Conservation (phyloP, 2,329 filamentous ascomycete species). For the Trichothecium sympodiale region DNA sequence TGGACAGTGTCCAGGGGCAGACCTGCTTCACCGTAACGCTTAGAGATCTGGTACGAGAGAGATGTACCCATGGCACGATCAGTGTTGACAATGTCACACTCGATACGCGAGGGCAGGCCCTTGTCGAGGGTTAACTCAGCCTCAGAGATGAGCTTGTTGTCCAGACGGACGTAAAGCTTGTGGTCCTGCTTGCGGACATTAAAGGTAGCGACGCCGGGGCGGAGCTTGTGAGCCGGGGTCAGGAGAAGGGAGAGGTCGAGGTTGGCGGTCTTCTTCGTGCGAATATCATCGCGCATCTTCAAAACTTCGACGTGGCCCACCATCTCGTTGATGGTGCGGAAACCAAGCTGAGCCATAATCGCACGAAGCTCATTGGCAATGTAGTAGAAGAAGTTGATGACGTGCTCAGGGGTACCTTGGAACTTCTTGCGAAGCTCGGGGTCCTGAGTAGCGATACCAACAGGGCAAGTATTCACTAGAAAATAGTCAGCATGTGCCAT, state of each 20-base stretch:
- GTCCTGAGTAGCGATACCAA: constrained; percentile 92
- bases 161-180: constrained; percentile 79
- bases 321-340: constrained; percentile 96
- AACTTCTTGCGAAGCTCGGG: constrained; percentile 93
- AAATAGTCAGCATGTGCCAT: constrained; percentile 1
- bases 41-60: constrained; percentile 90
- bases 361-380: constrained; percentile 90
- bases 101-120: constrained; percentile 82
- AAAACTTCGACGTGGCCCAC: constrained; percentile 83
- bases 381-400: constrained; percentile 99
- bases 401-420: constrained; percentile 82
- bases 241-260: constrained; percentile 88
- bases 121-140: constrained; percentile 91
- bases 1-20: constrained; percentile 89
- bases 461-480: constrained; percentile 62
- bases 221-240: constrained; percentile 89
- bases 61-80: constrained; percentile 90
- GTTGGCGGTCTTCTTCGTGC: constrained; percentile 81
- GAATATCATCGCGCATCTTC: constrained; percentile 77
- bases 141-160: constrained; percentile 95
- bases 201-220: constrained; percentile 90
- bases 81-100: constrained; percentile 94
- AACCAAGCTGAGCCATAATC: constrained; percentile 92
- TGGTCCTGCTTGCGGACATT: constrained; percentile 98
- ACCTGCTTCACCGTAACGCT: constrained; percentile 80